Evolutionary conservation across 2,329 filamentous ascomycete genomes (phyloP), one percentile per base, ranked within the genome.

Genomic region (Septoria petroselini): DNA sequence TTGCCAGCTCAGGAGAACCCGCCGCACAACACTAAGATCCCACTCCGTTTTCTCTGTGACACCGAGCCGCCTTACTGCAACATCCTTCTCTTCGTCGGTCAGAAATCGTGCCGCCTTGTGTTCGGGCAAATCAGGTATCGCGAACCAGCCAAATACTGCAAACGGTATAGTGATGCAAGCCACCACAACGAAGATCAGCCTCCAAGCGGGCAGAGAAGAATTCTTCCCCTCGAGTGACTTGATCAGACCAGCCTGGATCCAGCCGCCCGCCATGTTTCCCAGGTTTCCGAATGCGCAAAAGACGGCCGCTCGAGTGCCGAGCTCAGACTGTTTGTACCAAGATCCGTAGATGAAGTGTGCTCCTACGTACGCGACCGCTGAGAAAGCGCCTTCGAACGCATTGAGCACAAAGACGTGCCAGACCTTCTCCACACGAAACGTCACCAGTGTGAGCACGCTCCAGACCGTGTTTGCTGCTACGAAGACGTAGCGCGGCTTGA

Each of bases 341-440:
- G 68, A 70, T 0, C 68, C 71, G 37, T 73, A 71, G 21, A 73
- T 71, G 50, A 74, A 74, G 37, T 74, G 71, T 0, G 70, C 72
- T 0, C 72, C 72, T 1, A 71, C 69, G 43, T 40, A 73, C 34
- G 69, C 69, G 44, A 73, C 67, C 1, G 71, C 71, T 0, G 70
- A 72, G 33, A 74, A 73, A 0, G 68, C 70, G 2, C 72, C 72
- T 44, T 74, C 72, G 39, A 74, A 71, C 1, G 66, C 72, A 52
- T 73, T 73, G 33, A 74, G 58, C 9, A 74, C 46, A 50, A 74
- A 72, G 2, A 74, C 64, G 53, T 75, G 71, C 64, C 69, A 73
- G 5, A 73, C 71, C 30, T 68, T 65, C 2, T 68, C 65, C 42
- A 71, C 71, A 15, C 68, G 68, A 45, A 69, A 74, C 0, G 72